Evolutionary conservation across 495 filamentous ascomycete genomes (phyloP).

Genomic region (Cryomyces antarcticus): DNA sequence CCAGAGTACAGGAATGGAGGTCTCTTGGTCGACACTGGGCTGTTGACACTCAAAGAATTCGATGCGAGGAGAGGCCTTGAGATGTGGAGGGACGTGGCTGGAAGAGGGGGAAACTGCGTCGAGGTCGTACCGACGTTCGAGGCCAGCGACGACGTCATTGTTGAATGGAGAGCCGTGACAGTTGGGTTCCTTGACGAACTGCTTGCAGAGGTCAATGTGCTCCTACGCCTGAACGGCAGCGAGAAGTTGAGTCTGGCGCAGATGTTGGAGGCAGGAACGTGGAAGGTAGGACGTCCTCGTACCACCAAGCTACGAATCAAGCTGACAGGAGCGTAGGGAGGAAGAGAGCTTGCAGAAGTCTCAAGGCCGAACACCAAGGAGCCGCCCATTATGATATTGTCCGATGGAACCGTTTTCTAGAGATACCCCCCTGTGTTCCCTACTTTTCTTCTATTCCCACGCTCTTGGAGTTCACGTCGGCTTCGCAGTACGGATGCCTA

Average conservation of each 20-base stretch:
- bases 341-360: constrained; percentile 87
- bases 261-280: constrained; percentile 74
- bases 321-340: constrained; percentile 39
- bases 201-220: constrained; percentile 48
- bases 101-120: constrained; percentile 51
- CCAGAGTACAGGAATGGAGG: constrained; percentile 83
- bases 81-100: constrained; percentile 53
- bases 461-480: too few species aligned
- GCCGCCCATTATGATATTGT: constrained; percentile 88
- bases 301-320: background rate
- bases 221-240: constrained; percentile 31
- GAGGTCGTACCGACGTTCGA: constrained; percentile 61
- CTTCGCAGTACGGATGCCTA: too few species aligned
- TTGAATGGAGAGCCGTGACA: constrained; percentile 71
- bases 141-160: constrained; percentile 64
- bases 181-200: constrained; percentile 69
- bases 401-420: constrained; percentile 90
- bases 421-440: constrained; percentile 10
- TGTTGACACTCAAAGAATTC: constrained; percentile 49
- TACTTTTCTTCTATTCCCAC: too few species aligned
- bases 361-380: constrained; percentile 91
- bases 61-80: constrained; percentile 46
- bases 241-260: constrained; percentile 50
- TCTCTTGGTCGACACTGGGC: constrained; percentile 61
- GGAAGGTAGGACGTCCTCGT: constrained; percentile 47